Conservation (phyloP, 345 rosid genomes). For the Turnera subulata region DNA sequence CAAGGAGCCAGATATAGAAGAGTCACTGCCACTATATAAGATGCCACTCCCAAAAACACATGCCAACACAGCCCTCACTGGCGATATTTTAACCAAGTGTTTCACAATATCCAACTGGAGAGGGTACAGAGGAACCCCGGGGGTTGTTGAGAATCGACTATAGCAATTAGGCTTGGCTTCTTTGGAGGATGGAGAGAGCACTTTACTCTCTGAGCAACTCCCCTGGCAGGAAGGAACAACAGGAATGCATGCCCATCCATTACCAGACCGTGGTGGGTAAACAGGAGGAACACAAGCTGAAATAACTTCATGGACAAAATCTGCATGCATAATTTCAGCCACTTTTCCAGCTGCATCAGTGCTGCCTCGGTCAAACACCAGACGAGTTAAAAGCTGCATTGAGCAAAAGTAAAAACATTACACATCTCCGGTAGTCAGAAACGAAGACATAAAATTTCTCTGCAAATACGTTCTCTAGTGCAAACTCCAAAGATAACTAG, state of each 20-base stretch:
- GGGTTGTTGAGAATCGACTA: conserved; percentile 60
- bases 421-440: no score
- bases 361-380: conserved; percentile 90
- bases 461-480: no score
- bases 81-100: conserved; percentile 91
- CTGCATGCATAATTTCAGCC: conserved; percentile 93
- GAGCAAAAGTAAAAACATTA: background rate
- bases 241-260: conserved; percentile 98
- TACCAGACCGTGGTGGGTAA: conserved; percentile 92
- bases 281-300: conserved; percentile 98
- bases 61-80: conserved; percentile 89
- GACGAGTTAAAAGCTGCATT: conserved; percentile 89
- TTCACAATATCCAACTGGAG: conserved; percentile 86
- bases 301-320: conserved; percentile 96
- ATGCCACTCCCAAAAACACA: conserved; percentile 96
- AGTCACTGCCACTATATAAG: conserved; percentile 62
- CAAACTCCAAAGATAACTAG: no score
- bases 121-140: conserved; percentile 81
- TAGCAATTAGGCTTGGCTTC: conserved; percentile 74
- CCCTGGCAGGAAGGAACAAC: conserved; percentile 48
- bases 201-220: conserved; percentile 58
- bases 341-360: conserved; percentile 96
- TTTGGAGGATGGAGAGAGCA: conserved; percentile 59
- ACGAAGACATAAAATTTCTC: no score
- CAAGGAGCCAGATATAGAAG: conserved; percentile 64